phyloP scores from a whole-genome alignment of 306 rosid genomes.

The Aeschynomene evenia region DNA sequence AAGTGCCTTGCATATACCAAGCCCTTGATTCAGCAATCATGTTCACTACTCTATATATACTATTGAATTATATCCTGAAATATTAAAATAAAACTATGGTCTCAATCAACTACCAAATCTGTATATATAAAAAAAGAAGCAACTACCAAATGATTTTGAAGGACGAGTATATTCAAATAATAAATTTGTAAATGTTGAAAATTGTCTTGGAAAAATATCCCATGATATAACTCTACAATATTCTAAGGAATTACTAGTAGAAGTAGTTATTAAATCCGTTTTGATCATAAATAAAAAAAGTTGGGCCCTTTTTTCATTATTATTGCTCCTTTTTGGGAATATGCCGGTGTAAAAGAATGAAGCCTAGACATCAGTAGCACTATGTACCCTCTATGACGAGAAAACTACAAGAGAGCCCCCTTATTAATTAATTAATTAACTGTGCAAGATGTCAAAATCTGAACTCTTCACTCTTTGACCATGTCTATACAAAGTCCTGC shows the following conservation, averaged over 20 bases:
- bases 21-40: slow-evolving; percentile 13
- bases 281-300: too few species aligned
- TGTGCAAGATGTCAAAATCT: background rate
- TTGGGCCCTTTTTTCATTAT: background rate
- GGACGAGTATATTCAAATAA: too few species aligned
- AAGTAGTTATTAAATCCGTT: too few species aligned
- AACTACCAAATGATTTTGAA: too few species aligned
- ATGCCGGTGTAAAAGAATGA: background rate
- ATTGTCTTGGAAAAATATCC: too few species aligned
- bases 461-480: background rate
- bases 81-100: too few species aligned
- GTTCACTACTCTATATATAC: slow-evolving; percentile 19
- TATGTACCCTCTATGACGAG: background rate
- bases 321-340: background rate
- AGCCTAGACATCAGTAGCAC: background rate
- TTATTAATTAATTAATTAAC: background rate
- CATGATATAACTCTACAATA: too few species aligned
- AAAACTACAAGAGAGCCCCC: background rate
- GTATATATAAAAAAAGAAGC: too few species aligned
- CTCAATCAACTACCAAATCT: too few species aligned
- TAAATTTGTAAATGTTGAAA: too few species aligned
- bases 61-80: too few species aligned
- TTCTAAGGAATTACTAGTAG: too few species aligned
- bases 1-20: background rate
- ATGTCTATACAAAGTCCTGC: background rate